These are phyloP conservation scores for Yarrowia keelungensis DNA, from an alignment of 805 yeast species.

Conservation along the genomic window DNA sequence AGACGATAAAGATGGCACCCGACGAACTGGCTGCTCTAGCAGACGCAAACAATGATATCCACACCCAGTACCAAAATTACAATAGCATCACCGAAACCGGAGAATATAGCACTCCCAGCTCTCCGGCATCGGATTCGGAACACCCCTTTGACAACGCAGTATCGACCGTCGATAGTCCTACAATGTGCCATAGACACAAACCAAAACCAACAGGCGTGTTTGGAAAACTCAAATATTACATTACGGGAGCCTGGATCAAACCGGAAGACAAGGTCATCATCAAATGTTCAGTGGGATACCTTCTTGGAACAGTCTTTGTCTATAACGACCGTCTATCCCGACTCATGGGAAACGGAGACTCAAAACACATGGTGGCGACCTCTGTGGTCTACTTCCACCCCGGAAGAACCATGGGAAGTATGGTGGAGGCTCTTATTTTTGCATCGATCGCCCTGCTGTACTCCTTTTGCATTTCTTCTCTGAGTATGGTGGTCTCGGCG, in stretches of 20 bases:
- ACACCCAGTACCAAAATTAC: constrained; percentile 5
- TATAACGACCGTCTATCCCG: constrained; percentile 56
- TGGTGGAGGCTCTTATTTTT: constrained; percentile 74
- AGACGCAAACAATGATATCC: neutral
- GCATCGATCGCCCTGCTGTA: constrained; percentile 62
- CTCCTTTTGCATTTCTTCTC: constrained; percentile 60
- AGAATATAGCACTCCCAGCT: neutral
- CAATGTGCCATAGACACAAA: neutral
- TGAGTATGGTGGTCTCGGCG: constrained; percentile 61
- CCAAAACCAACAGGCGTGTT: neutral
- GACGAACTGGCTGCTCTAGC: constrained; percentile 16
- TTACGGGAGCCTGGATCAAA: constrained; percentile 1
- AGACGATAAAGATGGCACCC: constrained; percentile 7
- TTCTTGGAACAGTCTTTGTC: constrained; percentile 75
- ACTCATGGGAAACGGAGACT: constrained; percentile 68
- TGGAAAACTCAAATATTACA: neutral
- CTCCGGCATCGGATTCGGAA: neutral
- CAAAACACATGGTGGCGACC: constrained; percentile 82
- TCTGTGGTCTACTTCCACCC: constrained; percentile 87
- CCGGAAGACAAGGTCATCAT: constrained; percentile 48
- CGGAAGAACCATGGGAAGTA: constrained; percentile 76
- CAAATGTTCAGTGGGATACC: constrained; percentile 77
- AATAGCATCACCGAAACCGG: constrained; percentile 1
- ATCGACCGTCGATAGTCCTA: neutral
- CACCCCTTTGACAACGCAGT: neutral